Evolutionary conservation across 2,329 filamentous ascomycete genomes (phyloP), one percentile per base, ranked within the genome.

Genomic region (Hypoxylon sp.): DNA sequence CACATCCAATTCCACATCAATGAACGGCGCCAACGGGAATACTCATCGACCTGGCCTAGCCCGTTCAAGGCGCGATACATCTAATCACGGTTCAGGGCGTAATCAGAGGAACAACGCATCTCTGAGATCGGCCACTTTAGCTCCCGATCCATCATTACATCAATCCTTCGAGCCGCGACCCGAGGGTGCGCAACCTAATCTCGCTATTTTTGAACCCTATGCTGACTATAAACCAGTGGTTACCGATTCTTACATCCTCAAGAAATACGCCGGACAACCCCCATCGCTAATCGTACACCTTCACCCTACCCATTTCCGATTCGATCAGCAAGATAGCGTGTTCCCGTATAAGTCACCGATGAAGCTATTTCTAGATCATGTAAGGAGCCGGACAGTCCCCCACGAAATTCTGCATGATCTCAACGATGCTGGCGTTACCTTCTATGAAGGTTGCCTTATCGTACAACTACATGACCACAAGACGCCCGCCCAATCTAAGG

Each of bases 391-490:
- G 62, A 97, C 93, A 0, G 85, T 99, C 36, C 96, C 96, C 0
- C 94, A 98, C 79, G 94, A 98, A 73, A 89, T 98, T 77, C 82
- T 98, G 10, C 89, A 91, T 51, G 91, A 95, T 72, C 88, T 99
- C 60, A 85, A 90, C 28, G 85, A 89, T 51, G 84, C 85, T 17
- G 89, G 89, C 19, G 91, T 97, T 13, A 85, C 86, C 9, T 98
- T 97, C 77, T 99, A 98, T 78, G 94, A 98, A 79, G 94, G 92
- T 32, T 97, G 95, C 76, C 86, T 99, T 63, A 98, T 99, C 72
- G 94, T 99, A 36, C 91, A 97, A 79, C 84, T 98, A n/a, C 88
- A 97, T 75, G 93, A 98, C 77, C 93, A 97, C 82, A 93, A 92
- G 75, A 89, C 91, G 0, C 83, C 83, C 45, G 85, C 85, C 50